Percentiles rank a stretch among this genome's conserved stretches.
These are phyloP conservation scores for Volvox reticuliferus DNA, from an alignment of 139 green algal genomes.

Conservation along the genomic window DNA sequence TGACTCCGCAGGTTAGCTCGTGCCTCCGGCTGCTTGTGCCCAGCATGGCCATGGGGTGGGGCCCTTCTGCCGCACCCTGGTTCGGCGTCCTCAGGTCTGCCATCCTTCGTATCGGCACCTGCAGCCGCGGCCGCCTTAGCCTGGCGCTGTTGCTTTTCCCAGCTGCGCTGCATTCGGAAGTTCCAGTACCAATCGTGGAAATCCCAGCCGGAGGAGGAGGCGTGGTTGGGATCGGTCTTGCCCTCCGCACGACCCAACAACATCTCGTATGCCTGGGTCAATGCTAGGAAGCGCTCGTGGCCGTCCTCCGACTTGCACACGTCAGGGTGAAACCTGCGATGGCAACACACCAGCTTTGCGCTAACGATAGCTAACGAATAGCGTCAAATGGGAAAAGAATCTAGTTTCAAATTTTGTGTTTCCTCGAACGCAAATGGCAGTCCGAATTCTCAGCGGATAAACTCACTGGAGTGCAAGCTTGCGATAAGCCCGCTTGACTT, in stretches of 20 bases:
- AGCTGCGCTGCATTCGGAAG: conserved; percentile 59
- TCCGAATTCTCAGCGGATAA: no score
- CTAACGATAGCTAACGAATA: no score
- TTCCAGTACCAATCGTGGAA: conserved; percentile 70
- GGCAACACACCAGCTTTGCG: no score
- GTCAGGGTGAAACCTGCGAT: conserved; percentile 57
- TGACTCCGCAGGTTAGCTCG: conserved; percentile 49
- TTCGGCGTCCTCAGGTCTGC: neutral
- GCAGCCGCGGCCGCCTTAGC: neutral
- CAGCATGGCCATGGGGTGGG: neutral
- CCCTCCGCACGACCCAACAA: conserved; percentile 42
- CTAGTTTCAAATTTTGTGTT: no score
- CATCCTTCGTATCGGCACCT: neutral
- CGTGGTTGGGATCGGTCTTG: conserved; percentile 11
- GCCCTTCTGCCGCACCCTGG: neutral
- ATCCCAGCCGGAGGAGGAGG: conserved; percentile 43
- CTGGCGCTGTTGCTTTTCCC: conserved; percentile 46
- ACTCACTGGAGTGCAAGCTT: conserved; percentile 58
- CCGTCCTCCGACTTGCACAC: conserved; percentile 46
- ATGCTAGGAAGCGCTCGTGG: conserved; percentile 54
- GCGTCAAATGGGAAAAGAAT: no score
- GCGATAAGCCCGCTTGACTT: conserved; percentile 63
- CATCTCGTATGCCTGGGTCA: conserved; percentile 64
- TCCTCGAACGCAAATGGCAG: no score
- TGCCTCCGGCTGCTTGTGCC: conserved; percentile 20